phyloP scores from a whole-genome alignment of 345 rosid species.

The Psidium guajava region DNA sequence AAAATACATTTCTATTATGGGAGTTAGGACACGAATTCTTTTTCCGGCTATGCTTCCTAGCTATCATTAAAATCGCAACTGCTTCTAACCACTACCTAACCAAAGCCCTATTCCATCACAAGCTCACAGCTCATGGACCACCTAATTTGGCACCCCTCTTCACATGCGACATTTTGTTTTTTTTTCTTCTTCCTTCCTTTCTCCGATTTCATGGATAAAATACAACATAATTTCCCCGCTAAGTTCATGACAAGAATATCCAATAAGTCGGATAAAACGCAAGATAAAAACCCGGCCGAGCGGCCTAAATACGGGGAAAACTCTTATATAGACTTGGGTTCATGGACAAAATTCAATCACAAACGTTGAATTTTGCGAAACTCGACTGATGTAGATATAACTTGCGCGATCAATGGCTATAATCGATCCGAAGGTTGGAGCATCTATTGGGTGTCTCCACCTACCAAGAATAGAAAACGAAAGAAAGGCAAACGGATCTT shows the following conservation, averaged over 20 bases:
- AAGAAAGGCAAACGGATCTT: neutral
- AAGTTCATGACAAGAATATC: neutral
- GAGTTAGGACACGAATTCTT: neutral
- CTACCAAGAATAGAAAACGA: neutral
- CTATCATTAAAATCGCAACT: neutral
- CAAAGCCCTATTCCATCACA: neutral
- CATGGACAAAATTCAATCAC: rapidly evolving
- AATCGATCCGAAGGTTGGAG: neutral
- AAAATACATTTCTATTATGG: neutral
- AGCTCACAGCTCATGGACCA: neutral
- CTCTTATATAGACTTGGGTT: neutral
- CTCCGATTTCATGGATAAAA: neutral
- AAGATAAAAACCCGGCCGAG: neutral
- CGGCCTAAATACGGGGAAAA: rapidly evolving
- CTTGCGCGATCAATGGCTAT: neutral
- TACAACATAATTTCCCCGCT: neutral
- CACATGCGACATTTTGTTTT: neutral
- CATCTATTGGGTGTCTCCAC: neutral
- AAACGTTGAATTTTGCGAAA: rapidly evolving
- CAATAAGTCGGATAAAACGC: neutral
- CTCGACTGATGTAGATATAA: neutral
- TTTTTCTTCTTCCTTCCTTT: neutral
- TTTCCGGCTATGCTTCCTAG: neutral
- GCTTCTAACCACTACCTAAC: neutral
- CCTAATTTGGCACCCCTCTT: neutral